Evolutionary conservation across 2,329 filamentous ascomycete species (phyloP), one percentile per base, ranked within the genome.

Genomic region (Penicillium brasilianum): DNA sequence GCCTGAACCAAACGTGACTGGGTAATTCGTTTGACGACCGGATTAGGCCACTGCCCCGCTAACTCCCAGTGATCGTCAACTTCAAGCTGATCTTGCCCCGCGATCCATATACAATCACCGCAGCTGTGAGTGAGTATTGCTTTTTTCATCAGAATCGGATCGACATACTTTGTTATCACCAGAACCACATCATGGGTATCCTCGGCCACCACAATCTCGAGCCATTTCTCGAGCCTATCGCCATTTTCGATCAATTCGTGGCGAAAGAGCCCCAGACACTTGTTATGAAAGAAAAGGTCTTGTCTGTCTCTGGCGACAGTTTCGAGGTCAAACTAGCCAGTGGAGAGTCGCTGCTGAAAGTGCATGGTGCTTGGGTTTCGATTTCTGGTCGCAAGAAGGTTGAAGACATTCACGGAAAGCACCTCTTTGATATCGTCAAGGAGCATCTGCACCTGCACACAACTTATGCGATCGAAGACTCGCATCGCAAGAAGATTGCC

Each of bases 231-330:
- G 59, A 68, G 55, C 66, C 60, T 25, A 65, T 69, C 50, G 67
- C 64, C 3, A 18, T 69, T 20, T 68, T 68, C 32, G 59, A 64
- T 3, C 64, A 68, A 62, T 69, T 60, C 44, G 51, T 68, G 14
- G 13, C 62, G 2, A 43, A 25, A 13, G 57, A 66, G 30, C 58
- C 64, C n/a, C 62, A 67, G 37, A 85, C 83, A 2, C 75, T 90
- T 7, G 71, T 85, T 1, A 77, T 90, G 52, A 85, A 83, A 67
- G 87, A 90, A 69, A 87, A 86, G 67, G 79, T 88, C 18, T 72
- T 88, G 60, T 88, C 87, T 3, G 76, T 89, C 9, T 83, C 83
- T 1, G 86, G 87, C 59, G 87, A 90, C 76, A 85, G 82, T 73
- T 90, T 90, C 76, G 84, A 85, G 64, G 84, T 90, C 73, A 83